Percentiles rank a stretch among this genome's conserved stretches.
Conservation (phyloP, 345 rosid species). For the Orychophragmus violaceus region DNA sequence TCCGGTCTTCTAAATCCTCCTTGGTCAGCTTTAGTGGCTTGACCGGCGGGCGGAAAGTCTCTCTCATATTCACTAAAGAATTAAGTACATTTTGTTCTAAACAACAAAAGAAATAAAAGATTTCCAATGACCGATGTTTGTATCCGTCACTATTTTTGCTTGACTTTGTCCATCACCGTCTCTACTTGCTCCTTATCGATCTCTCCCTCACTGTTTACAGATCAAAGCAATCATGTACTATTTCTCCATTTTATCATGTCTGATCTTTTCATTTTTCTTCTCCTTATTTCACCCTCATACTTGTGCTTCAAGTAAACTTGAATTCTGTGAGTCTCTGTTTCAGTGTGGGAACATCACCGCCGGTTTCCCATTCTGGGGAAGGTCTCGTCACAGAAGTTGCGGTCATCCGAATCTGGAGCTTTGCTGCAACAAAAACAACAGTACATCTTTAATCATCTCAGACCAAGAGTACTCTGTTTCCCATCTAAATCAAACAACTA, state of each 20-base stretch:
- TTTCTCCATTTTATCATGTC: not conserved
- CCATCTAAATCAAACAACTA: not conserved
- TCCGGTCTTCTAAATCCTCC: not conserved
- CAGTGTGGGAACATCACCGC: slow-evolving; percentile 28
- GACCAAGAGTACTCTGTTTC: slow-evolving; percentile 17
- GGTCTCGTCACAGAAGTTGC: not conserved
- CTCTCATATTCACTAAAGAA: not conserved
- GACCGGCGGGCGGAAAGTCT: not conserved
- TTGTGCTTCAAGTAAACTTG: not conserved
- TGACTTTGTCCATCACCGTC: not conserved
- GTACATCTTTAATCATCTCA: not conserved
- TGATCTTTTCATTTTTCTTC: not conserved
- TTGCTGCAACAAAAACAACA: not conserved
- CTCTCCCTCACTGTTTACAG: not conserved
- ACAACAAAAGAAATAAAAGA: not conserved
- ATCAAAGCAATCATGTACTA: not conserved
- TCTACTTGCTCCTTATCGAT: not conserved
- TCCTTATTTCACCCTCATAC: not conserved
- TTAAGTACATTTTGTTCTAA: not conserved
- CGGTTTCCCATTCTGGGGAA: slow-evolving; percentile 42
- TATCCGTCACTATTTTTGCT: not conserved
- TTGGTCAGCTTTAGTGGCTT: not conserved
- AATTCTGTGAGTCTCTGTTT: not conserved
- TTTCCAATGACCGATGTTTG: not conserved
- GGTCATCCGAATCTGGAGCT: slow-evolving; percentile 36